Percentiles rank a stretch among this genome's conserved stretches.
phyloP scores from a whole-genome alignment of 495 filamentous ascomycete genomes.

The Trichoderma reesei region DNA sequence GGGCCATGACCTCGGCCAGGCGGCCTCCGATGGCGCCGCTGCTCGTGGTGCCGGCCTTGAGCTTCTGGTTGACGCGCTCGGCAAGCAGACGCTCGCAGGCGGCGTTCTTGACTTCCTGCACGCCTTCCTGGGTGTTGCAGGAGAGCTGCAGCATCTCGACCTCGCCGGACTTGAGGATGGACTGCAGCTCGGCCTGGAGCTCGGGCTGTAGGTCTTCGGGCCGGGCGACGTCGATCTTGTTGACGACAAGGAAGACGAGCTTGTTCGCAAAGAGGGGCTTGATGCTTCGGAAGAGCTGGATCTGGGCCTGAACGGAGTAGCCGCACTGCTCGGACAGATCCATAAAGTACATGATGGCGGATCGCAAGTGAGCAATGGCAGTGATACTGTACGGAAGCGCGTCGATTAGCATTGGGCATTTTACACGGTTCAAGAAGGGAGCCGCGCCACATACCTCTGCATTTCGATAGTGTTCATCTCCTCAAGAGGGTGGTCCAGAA shows the following conservation, averaged over 20 bases:
- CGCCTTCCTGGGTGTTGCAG: slow-evolving; percentile 89
- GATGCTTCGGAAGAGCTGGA: slow-evolving; percentile 86
- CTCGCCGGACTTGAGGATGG: slow-evolving; percentile 71
- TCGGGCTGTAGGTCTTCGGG: slow-evolving; percentile 83
- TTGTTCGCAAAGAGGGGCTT: slow-evolving; percentile 96
- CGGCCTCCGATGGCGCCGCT: slow-evolving; percentile 63
- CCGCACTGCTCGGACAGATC: slow-evolving; percentile 96
- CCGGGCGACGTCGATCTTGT: slow-evolving; percentile 89
- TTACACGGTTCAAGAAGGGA: not conserved
- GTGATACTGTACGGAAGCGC: slow-evolving; percentile 51
- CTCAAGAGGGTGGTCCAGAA: slow-evolving; percentile 93
- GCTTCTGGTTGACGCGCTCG: slow-evolving; percentile 86
- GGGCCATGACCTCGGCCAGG: slow-evolving; percentile 75
- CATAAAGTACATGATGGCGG: slow-evolving; percentile 95
- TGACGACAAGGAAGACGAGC: slow-evolving; percentile 89
- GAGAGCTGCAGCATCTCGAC: slow-evolving; percentile 87
- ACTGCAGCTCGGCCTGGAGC: slow-evolving; percentile 65
- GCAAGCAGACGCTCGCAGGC: slow-evolving; percentile 90
- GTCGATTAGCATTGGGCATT: not conserved
- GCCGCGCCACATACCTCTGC: slow-evolving; percentile 32
- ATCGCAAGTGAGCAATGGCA: slow-evolving; percentile 89
- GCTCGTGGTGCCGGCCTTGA: slow-evolving; percentile 75
- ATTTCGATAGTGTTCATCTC: slow-evolving; percentile 99
- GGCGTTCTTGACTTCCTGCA: slow-evolving; percentile 88
- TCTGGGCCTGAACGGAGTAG: slow-evolving; percentile 85